Conservation (phyloP, 257 asterid genomes). For the Ajuga chamaepitys region DNA sequence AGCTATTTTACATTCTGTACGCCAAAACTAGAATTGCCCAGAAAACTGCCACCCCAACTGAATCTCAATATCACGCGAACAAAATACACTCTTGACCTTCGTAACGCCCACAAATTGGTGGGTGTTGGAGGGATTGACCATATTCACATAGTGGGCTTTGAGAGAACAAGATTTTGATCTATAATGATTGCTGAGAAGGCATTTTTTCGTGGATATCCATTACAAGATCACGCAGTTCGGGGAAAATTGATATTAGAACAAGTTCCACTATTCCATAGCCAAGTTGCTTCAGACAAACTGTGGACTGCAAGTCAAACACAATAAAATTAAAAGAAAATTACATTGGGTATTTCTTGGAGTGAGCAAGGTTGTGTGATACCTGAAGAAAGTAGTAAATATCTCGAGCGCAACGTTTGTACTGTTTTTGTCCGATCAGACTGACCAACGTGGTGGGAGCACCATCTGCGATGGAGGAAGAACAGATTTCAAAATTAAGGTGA, state of each 20-base stretch:
- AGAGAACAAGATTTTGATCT: conserved; percentile 10
- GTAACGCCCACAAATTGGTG: not conserved
- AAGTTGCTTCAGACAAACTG: conserved; percentile 90
- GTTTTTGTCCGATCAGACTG: conserved; percentile 92
- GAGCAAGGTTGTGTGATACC: conserved; percentile 34
- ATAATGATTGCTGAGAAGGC: conserved; percentile 27
- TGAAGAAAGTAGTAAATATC: conserved; percentile 90
- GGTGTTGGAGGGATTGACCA: conserved; percentile 10
- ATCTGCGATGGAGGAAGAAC: conserved; percentile 40
- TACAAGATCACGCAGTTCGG: conserved; percentile 69
- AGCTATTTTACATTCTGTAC: conserved; percentile 35
- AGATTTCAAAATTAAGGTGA: conserved; percentile 10
- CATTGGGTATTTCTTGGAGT: too few species aligned
- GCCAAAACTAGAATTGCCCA: conserved; percentile 12
- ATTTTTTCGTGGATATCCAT: conserved; percentile 63
- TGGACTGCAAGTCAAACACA: conserved; percentile 50
- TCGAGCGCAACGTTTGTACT: conserved; percentile 79
- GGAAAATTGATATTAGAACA: conserved; percentile 65
- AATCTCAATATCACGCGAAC: not conserved
- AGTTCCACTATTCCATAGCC: conserved; percentile 89
- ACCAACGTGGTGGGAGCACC: conserved; percentile 95
- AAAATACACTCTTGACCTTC: not conserved
- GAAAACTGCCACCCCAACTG: not conserved
- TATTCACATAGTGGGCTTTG: conserved; percentile 1
- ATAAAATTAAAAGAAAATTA: not conserved